Base-by-base conservation (phyloP, 768 basidiomycete genomes). In the Mycena filopes region DNA sequence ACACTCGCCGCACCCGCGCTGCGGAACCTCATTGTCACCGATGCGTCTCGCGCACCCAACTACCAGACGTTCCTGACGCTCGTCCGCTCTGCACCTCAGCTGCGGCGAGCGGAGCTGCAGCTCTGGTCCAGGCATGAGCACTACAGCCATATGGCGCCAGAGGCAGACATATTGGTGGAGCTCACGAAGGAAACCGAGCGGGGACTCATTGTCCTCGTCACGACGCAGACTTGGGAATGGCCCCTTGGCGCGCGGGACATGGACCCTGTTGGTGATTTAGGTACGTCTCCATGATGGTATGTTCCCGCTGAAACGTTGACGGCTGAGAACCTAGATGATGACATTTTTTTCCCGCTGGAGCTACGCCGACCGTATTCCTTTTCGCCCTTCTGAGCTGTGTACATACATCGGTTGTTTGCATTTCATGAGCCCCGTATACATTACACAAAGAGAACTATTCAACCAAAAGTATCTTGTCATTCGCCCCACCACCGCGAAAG, bases 331-430 rank as follows among this genome's bases (percentile, higher is more conserved):
- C 4, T 16, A 50, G 49, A 50, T 29, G 2, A 7, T 9, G 31
- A 50, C 21, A n/a, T 50, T 16, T 50, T 50, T 36, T 18, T 50
- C 49, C 7, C 49, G 12, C 7, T n/a, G n/a, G n/a, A n/a, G n/a
- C 1, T 1, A 36, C 16, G 11, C 10, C 49, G 18, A 5, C 49
- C 49, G 12, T 36, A 50, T 12, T 18, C 2, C 7, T 50, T 50
- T 36, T 33, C 49, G 49, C 49, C 49, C 15, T 50, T 50, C 82
- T 47, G 36, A 36, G 11, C 15, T 36, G 31, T 33, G n/a, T n/a
- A n/a, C n/a, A n/a, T n/a, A n/a, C n/a, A n/a, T n/a, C n/a, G n/a
- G n/a, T n/a, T n/a, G n/a, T n/a, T n/a, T n/a, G n/a, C n/a, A n/a
- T n/a, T n/a, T n/a, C n/a, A n/a, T n/a, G n/a, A n/a, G n/a, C n/a